phyloP scores from a whole-genome alignment of 352 stramenopile species.

The Detonula confervacea region DNA sequence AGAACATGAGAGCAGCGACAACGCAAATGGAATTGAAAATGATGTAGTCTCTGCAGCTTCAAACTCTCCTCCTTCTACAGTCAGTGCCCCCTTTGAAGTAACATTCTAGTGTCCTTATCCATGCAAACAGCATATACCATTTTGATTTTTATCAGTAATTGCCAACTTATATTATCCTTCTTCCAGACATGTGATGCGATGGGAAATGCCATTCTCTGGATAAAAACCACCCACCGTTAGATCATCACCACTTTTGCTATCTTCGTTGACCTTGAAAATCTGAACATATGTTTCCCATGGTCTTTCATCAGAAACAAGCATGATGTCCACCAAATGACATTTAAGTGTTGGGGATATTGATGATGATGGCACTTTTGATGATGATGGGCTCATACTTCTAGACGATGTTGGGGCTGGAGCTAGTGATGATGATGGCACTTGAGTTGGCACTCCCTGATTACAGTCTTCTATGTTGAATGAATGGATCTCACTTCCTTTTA shows the following conservation, averaged over 20 bases:
- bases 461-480: constrained; percentile 20
- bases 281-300: background rate
- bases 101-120: background rate
- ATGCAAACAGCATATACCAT: background rate
- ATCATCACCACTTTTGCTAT: background rate
- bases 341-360: background rate
- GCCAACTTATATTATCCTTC: background rate
- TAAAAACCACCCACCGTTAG: background rate
- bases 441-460: constrained; percentile 5
- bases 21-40: constrained; percentile 7
- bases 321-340: background rate
- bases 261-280: no score
- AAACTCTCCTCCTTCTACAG: background rate
- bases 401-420: background rate
- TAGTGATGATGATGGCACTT: constrained; percentile 1
- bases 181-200: background rate
- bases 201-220: background rate
- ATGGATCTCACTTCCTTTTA: background rate
- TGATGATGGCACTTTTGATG: background rate
- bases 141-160: background rate
- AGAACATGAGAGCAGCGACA: no score
- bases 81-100: background rate
- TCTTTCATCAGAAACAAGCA: constrained; percentile 1
- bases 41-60: background rate
- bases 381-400: background rate